Evolutionary conservation across 2,329 filamentous ascomycete species (phyloP), one percentile per base, ranked within the genome.

Genomic region (Penicillium psychrosexuale): DNA sequence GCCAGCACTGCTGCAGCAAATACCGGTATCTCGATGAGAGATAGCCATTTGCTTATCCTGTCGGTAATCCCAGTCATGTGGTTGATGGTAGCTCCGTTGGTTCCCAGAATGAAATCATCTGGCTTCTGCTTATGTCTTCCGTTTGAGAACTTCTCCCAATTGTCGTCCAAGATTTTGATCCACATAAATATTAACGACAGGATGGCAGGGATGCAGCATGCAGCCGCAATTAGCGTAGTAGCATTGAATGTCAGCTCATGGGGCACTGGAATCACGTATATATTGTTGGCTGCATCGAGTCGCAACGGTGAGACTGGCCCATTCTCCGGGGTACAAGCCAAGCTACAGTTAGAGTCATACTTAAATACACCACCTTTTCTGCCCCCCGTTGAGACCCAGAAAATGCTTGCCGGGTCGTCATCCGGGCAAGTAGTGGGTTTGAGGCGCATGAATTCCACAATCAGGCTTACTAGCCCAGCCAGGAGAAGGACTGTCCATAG

Each of bases 131-230:
- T 64, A 8, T 11, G 27, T 19, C 69, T 61, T 1, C 74, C 73
- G 37, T 28, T 38, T 19, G 76, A 78, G 0, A 72, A 70, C 38
- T 69, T 74, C 58, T 77, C 82, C 82, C 82, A 85, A 55, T 86
- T 86, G 47, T 80, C 78, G 56, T 86, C 79, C 2, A 86, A 68
- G 5, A 88, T 86, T 62, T 84, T 86, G 58, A 83, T 81, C 80
- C 82, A 84, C 70, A 84, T 87, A 0, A 80, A 84, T 0, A 83
- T 74, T 8, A 87, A 69, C 8, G 82, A 84, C 0, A 88, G 69
- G 9, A 88, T 79, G 1, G 84, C 83, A 0, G 85, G 84, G 3
- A 89, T 80, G 55, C 84, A 88, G 56, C 84, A 87, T 2, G 82
- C 86, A 2, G 84, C 84, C 0, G 83, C 80, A 1, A 88, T 72